phyloP scores from a whole-genome alignment of 805 yeast genomes.

The Saturnispora saitoi region DNA sequence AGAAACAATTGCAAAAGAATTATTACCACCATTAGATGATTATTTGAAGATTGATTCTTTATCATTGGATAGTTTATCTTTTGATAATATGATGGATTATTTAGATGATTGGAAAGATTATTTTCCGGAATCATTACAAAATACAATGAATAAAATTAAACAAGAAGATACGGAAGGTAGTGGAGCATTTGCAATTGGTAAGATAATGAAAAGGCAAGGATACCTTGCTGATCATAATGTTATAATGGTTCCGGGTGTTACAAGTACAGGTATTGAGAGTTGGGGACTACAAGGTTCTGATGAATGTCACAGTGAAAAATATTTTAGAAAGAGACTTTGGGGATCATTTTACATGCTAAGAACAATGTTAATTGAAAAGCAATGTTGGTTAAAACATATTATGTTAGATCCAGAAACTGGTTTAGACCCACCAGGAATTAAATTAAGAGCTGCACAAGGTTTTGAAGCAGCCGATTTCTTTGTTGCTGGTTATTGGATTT shows the following conservation, averaged over 20 bases:
- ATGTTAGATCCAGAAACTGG: slow-evolving; percentile 89
- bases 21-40: slow-evolving; percentile 41
- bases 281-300: slow-evolving; percentile 76
- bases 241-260: slow-evolving; percentile 91
- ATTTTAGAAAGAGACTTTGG: slow-evolving; percentile 90
- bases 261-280: slow-evolving; percentile 88
- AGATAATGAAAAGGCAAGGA: slow-evolving; percentile 42
- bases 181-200: slow-evolving; percentile 86
- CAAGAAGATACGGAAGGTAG: slow-evolving; percentile 45
- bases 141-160: slow-evolving; percentile 50
- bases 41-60: slow-evolving; percentile 49
- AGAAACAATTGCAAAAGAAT: slow-evolving; percentile 32
- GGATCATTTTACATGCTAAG: slow-evolving; percentile 93
- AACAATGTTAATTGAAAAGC: slow-evolving; percentile 84
- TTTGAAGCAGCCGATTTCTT: slow-evolving; percentile 96
- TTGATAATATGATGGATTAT: slow-evolving; percentile 50
- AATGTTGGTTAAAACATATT: slow-evolving; percentile 89
- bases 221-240: slow-evolving; percentile 64
- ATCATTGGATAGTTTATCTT: slow-evolving; percentile 42
- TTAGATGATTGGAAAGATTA: slow-evolving; percentile 67
- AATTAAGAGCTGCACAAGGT: slow-evolving; percentile 86
- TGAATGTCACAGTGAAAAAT: slow-evolving; percentile 76
- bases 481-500: slow-evolving; percentile 96
- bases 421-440: slow-evolving; percentile 78
- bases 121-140: slow-evolving; percentile 58